Percentiles rank a stretch among this genome's conserved stretches.
These are phyloP conservation scores for Cercospora sp. DNA, from an alignment of 2,329 filamentous ascomycete species.

Conservation along the genomic window DNA sequence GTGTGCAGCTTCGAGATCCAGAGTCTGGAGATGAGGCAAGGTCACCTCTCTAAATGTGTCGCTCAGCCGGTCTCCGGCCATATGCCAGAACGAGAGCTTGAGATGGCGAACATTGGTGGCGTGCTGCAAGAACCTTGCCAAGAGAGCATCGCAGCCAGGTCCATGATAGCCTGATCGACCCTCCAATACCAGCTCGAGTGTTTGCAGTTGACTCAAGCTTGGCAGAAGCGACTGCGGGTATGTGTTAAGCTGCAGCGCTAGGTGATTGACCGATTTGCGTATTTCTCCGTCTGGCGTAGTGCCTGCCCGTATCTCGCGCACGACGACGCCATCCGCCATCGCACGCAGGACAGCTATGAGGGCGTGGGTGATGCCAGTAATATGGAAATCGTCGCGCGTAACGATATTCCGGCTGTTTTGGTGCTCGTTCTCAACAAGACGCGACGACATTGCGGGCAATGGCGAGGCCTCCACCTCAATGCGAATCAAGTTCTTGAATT, in stretches of 20 bases:
- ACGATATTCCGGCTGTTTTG: background rate
- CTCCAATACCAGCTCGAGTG: slow-evolving; percentile 15
- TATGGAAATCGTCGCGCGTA: background rate
- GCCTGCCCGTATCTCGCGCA: slow-evolving; percentile 4
- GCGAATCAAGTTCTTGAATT: background rate
- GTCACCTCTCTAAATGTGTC: slow-evolving; percentile 7
- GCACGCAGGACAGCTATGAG: slow-evolving; percentile 6
- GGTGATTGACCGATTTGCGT: slow-evolving; percentile 5
- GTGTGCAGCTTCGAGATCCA: slow-evolving; percentile 12
- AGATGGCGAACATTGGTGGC: slow-evolving; percentile 10
- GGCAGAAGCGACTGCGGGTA: background rate
- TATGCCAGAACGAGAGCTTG: slow-evolving; percentile 15
- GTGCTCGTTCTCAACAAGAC: background rate
- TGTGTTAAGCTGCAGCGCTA: background rate
- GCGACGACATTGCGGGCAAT: background rate
- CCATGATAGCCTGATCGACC: background rate
- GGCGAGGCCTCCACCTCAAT: slow-evolving; percentile 5
- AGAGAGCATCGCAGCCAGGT: background rate
- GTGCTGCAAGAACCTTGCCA: slow-evolving; percentile 4
- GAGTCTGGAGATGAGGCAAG: slow-evolving; percentile 5
- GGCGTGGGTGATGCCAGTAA: slow-evolving; percentile 1
- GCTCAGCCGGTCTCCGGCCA: slow-evolving; percentile 8
- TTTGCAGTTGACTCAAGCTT: background rate
- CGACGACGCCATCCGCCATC: background rate
- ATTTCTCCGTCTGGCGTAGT: background rate